These are phyloP conservation scores for Inga laurina DNA, from an alignment of 306 rosid genomes.

Conservation along the genomic window DNA sequence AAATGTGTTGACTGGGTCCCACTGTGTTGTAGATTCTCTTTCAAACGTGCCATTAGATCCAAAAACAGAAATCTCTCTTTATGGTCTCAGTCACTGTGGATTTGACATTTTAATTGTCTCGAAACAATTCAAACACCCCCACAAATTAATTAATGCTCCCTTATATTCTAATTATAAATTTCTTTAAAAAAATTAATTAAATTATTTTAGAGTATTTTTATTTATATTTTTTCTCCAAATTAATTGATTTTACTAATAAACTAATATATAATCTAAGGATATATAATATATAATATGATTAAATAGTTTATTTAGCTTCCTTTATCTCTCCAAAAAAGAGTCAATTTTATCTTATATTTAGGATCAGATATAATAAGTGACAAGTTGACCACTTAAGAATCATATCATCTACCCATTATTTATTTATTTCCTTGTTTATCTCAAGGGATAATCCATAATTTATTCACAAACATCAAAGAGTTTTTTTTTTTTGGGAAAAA, in stretches of 20 bases:
- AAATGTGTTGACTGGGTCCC: background rate
- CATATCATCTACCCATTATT: background rate
- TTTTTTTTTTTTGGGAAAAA: too few relatives aligned
- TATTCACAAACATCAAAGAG: background rate
- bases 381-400: background rate
- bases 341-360: too few relatives aligned
- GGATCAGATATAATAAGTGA: background rate
- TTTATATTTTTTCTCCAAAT: too few relatives aligned
- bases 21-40: background rate
- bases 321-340: too few relatives aligned
- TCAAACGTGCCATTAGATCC: background rate
- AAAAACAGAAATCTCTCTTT: background rate
- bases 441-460: background rate
- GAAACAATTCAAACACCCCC: background rate
- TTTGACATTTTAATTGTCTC: background rate
- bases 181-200: too few relatives aligned
- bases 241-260: too few relatives aligned
- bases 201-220: too few relatives aligned
- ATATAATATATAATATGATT: too few relatives aligned
- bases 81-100: background rate
- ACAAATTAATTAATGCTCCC: too few relatives aligned
- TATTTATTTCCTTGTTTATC: background rate
- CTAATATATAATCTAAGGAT: too few relatives aligned
- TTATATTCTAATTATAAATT: too few relatives aligned
- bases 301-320: too few relatives aligned